These are phyloP conservation scores for Trichoderma simmonsii DNA, from an alignment of 2,329 filamentous ascomycete genomes.

Conservation along the genomic window DNA sequence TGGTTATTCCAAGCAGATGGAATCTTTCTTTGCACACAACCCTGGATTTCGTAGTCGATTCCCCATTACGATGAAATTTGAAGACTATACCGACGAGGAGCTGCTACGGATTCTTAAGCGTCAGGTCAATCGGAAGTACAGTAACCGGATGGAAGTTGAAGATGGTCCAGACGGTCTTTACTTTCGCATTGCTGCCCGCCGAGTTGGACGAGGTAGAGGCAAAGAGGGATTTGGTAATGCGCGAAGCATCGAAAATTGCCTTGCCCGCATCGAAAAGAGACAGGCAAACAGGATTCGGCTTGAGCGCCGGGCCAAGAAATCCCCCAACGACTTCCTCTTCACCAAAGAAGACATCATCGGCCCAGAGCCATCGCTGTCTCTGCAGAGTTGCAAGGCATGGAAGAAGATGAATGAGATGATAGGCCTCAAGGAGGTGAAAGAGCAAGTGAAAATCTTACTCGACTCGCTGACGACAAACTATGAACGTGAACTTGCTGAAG, in stretches of 20 bases:
- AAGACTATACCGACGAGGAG: slow-evolving; percentile 66
- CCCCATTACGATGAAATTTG: slow-evolving; percentile 62
- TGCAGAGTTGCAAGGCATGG: slow-evolving; percentile 56
- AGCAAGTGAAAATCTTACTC: slow-evolving; percentile 56
- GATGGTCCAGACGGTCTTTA: slow-evolving; percentile 59
- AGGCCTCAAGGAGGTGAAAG: slow-evolving; percentile 61
- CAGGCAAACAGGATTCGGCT: slow-evolving; percentile 55
- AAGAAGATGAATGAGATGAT: slow-evolving; percentile 53
- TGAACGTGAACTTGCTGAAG: slow-evolving; percentile 59
- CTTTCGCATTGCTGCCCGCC: slow-evolving; percentile 57
- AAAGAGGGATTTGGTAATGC: slow-evolving; percentile 72
- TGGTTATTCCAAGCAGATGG: slow-evolving; percentile 73
- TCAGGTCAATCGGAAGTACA: slow-evolving; percentile 54
- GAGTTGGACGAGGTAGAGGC: slow-evolving; percentile 61
- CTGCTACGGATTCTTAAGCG: slow-evolving; percentile 58
- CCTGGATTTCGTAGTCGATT: slow-evolving; percentile 68
- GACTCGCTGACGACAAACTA: slow-evolving; percentile 64
- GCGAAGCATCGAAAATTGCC: slow-evolving; percentile 60
- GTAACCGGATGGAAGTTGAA: slow-evolving; percentile 55
- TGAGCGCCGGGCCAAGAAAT: slow-evolving; percentile 40
- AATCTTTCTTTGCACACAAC: slow-evolving; percentile 72
- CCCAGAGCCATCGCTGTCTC: slow-evolving; percentile 55
- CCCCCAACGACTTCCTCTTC: slow-evolving; percentile 57
- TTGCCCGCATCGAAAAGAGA: slow-evolving; percentile 52
- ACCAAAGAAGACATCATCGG: slow-evolving; percentile 70